Evolutionary conservation across 2,329 filamentous ascomycete species (phyloP), one percentile per base, ranked within the genome.

Genomic region (Lachnellula cervina): DNA sequence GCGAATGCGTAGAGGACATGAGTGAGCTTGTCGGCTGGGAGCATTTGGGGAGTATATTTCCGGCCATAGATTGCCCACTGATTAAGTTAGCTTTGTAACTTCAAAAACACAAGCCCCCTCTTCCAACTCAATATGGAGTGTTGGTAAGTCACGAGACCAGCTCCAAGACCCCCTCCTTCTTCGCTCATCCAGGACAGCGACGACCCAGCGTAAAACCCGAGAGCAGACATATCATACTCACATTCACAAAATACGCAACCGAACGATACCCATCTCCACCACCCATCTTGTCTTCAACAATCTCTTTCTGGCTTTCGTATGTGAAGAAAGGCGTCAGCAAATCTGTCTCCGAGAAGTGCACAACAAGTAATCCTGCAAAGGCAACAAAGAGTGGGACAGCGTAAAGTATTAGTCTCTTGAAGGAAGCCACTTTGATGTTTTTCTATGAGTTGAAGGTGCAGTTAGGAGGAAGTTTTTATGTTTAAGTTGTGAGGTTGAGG

Each of bases 1-100:
- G 90, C 93, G 73, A 97, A 97, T 16, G 92, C 78, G 63, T 97
- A 97, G 16, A 97, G 82, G 4, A 97, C 74, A 68, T 97, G 93
- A 0, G 92, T 97, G 43, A 97, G 81, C 54, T 89, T 87, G 53
- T 91, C 82, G 3, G 80, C 84, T 0, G 89, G 89, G 5, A 97
- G 80, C 68, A 96, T 84, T 68, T 95, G 88, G 0, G 92, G 91
- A n/a, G 85, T 81, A 69, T 94, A 88, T 66, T 93, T 87, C 54
- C 92, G 84, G 40, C 78, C 90, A 71, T 97, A 97, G 64, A 96
- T 93, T 61, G 89, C 89, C 90, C 78, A 62, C 58, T 44, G 55
- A 28, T 63, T 60, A 63, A 60, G 38, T 57, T 21, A 59, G 59
- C 37, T n/a, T 51, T 35, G 34, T 16, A 34, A 21, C 21, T 47